Evolutionary conservation across 169 alveolate species (phyloP).

Genomic region (Plasmodium gallinaceum): DNA sequence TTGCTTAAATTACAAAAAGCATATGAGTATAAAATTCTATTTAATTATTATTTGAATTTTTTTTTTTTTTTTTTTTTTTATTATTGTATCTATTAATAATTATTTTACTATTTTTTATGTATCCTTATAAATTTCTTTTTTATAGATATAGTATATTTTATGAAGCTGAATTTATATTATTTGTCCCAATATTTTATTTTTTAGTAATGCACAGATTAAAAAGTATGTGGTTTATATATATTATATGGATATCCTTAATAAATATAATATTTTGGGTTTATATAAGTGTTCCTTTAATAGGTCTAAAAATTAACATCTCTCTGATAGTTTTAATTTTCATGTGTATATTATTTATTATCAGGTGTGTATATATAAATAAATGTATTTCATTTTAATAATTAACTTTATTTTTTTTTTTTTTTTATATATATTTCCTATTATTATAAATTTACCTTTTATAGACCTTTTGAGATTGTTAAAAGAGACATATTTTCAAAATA

Average conservation of each 20-base stretch:
- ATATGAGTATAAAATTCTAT: constrained; percentile 14
- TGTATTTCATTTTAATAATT: not conserved
- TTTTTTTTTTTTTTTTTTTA: constrained; percentile 3
- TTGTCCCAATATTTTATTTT: constrained; percentile 51
- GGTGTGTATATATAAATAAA: constrained; percentile 2
- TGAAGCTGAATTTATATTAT: constrained; percentile 19
- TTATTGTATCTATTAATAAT: not conserved
- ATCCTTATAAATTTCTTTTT: not conserved
- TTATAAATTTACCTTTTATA: not conserved
- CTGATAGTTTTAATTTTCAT: constrained; percentile 15
- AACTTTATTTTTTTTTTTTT: not conserved
- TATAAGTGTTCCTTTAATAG: not conserved
- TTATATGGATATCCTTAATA: constrained; percentile 27
- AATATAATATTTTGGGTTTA: constrained; percentile 38
- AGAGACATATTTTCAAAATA: constrained; percentile 54
- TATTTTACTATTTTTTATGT: not conserved
- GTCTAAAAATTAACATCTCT: constrained; percentile 44
- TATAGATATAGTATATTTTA: constrained; percentile 40
- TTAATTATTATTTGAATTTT: not conserved
- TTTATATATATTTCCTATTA: not conserved
- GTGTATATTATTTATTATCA: constrained; percentile 46
- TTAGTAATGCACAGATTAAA: constrained; percentile 51
- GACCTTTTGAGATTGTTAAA: constrained; percentile 70
- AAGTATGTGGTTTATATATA: constrained; percentile 62
- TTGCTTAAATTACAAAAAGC: constrained; percentile 2